Evolutionary conservation across 768 basidiomycete genomes (phyloP).

Genomic region (Boletus sp.): DNA sequence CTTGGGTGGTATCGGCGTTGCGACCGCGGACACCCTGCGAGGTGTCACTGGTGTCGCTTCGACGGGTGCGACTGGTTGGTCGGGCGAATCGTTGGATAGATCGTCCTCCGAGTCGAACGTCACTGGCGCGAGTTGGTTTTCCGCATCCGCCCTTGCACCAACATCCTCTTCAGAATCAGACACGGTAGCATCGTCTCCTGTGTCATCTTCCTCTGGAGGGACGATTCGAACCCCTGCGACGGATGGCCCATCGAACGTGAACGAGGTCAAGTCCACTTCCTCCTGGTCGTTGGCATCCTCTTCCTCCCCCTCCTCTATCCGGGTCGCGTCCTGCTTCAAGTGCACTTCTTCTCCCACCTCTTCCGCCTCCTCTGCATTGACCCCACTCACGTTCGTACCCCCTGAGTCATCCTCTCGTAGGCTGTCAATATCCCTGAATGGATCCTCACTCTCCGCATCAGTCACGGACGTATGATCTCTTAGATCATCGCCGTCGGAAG

Average conservation of each 20-base stretch:
- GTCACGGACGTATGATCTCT: conserved; percentile 30
- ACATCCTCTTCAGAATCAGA: conserved; percentile 32
- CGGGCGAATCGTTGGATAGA: conserved; percentile 15
- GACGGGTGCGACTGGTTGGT: background rate
- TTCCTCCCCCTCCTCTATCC: conserved; percentile 50
- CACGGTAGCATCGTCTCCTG: conserved; percentile 44
- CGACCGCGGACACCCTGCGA: conserved; percentile 9
- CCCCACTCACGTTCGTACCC: conserved; percentile 16
- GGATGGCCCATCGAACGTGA: conserved; percentile 65
- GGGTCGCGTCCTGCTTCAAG: conserved; percentile 25
- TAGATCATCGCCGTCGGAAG: conserved; percentile 30
- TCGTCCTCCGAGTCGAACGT: conserved; percentile 41
- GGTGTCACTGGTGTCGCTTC: conserved; percentile 23
- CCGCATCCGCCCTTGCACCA: conserved; percentile 7
- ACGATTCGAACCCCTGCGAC: conserved; percentile 51
- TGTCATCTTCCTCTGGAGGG: conserved; percentile 36
- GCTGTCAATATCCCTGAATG: conserved; percentile 91
- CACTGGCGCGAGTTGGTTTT: conserved; percentile 5
- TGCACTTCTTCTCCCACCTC: conserved; percentile 15
- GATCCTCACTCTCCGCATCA: conserved; percentile 72
- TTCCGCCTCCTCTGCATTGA: conserved; percentile 5
- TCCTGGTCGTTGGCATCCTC: conserved; percentile 55
- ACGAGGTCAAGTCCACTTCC: conserved; percentile 67
- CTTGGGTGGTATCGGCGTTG: conserved; percentile 35
- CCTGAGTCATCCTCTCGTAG: conserved; percentile 60